phyloP scores from a whole-genome alignment of 371 early-diverging fungal species.

The Phascolomyces articulosus region DNA sequence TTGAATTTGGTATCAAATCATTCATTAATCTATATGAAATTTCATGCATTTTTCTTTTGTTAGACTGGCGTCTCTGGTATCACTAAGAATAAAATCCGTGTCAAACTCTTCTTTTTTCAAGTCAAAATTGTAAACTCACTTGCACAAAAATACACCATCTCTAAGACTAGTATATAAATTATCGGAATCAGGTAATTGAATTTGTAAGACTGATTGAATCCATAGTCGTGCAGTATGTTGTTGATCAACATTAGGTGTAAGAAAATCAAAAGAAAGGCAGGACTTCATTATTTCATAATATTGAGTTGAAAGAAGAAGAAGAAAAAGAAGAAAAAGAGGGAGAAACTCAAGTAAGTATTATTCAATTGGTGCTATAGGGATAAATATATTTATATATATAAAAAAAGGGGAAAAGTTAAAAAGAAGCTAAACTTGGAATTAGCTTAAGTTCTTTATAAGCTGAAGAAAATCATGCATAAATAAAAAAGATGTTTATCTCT shows the following conservation, averaged over 20 bases:
- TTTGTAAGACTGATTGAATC: slow-evolving; percentile 12
- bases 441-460: too few species aligned
- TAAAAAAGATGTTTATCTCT: too few species aligned
- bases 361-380: too few species aligned
- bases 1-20: neutral
- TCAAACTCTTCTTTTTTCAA: neutral
- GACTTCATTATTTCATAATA: slow-evolving; percentile 10
- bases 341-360: too few species aligned
- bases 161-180: slow-evolving; percentile 68
- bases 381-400: too few species aligned
- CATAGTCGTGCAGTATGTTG: slow-evolving; percentile 10
- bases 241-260: slow-evolving; percentile 3
- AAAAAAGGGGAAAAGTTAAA: too few species aligned
- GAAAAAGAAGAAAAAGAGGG: neutral
- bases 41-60: neutral
- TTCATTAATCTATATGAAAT: slow-evolving; percentile 7
- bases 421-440: too few species aligned
- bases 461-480: too few species aligned
- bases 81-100: neutral
- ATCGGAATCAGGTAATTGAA: slow-evolving; percentile 13
- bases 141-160: slow-evolving; percentile 85
- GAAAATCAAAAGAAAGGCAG: slow-evolving; percentile 3
- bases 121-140: slow-evolving; percentile 46
- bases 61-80: too few species aligned
- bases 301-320: neutral